Evolutionary conservation across 345 rosid species (phyloP).

Genomic region (Eucalyptus erythrocorys): DNA sequence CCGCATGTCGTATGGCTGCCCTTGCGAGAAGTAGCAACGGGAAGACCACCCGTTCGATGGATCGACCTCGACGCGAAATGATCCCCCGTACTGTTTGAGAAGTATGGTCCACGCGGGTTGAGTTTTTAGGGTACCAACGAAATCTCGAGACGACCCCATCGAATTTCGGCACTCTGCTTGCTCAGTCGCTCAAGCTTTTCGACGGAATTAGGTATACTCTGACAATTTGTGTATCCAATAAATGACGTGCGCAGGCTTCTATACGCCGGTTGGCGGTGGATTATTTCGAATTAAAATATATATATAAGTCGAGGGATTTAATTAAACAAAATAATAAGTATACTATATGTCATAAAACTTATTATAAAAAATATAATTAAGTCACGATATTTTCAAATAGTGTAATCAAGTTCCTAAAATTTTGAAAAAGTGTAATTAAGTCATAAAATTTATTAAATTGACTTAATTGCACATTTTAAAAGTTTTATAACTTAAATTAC

Average conservation of each 20-base stretch:
- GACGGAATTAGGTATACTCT: background rate
- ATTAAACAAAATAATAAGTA: too few relatives aligned
- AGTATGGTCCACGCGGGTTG: background rate
- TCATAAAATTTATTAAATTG: too few relatives aligned
- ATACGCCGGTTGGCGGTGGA: background rate
- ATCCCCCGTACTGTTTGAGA: background rate
- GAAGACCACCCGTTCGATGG: background rate
- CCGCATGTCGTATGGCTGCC: background rate
- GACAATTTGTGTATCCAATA: background rate
- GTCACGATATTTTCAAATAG: rapidly evolving
- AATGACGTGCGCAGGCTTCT: background rate
- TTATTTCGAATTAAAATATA: background rate
- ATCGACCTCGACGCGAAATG: background rate
- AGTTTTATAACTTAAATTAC: too few relatives aligned
- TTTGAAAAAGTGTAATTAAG: too few relatives aligned
- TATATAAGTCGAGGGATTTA: background rate
- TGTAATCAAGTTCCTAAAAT: too few relatives aligned
- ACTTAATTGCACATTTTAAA: too few relatives aligned
- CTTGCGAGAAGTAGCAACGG: background rate
- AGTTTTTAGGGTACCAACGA: background rate
- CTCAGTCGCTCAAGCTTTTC: background rate
- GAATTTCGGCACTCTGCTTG: background rate
- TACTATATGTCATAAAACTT: rapidly evolving
- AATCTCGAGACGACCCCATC: background rate
- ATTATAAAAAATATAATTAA: too few relatives aligned